These are phyloP conservation scores for Asterochloris erici DNA, from an alignment of 139 green algal genomes.

Conservation along the genomic window DNA sequence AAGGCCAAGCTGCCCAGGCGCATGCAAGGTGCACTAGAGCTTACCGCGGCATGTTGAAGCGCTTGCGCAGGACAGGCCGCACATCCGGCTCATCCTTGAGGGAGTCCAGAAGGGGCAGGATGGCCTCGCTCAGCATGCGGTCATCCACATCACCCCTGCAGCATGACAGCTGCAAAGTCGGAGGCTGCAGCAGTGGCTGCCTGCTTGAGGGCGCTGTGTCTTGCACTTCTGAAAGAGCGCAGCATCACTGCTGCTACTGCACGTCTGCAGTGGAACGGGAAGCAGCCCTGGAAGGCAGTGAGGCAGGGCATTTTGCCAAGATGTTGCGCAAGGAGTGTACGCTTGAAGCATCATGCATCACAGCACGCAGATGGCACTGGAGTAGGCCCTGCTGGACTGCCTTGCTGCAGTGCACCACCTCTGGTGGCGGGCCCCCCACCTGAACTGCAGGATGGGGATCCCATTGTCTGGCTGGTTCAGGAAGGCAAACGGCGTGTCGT, in stretches of 20 bases:
- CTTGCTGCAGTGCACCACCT: neutral
- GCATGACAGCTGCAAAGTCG: neutral
- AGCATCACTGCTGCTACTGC: no score
- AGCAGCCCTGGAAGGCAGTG: neutral
- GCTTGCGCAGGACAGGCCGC: slow-evolving; percentile 46
- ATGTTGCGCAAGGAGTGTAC: no score
- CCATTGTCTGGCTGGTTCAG: slow-evolving; percentile 82
- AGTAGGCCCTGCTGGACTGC: no score
- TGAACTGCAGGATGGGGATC: slow-evolving; percentile 80
- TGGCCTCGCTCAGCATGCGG: slow-evolving; percentile 72
- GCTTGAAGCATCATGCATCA: no score
- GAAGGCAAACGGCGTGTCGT: slow-evolving; percentile 90
- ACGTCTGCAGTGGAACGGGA: no score
- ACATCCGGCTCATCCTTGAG: slow-evolving; percentile 52
- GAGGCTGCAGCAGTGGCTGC: no score
- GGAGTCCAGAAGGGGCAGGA: slow-evolving; percentile 74
- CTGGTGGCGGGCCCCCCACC: neutral
- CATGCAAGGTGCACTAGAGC: no score
- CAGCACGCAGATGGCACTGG: no score
- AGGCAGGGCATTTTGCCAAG: no score
- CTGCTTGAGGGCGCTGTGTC: no score
- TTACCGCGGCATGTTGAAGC: slow-evolving; percentile 73
- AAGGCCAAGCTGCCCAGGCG: no score
- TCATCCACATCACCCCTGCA: slow-evolving; percentile 65
- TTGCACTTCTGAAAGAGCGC: no score